Evolutionary conservation across 1,284 basidiomycete genomes (phyloP).

Genomic region (Agroathelia rolfsii): DNA sequence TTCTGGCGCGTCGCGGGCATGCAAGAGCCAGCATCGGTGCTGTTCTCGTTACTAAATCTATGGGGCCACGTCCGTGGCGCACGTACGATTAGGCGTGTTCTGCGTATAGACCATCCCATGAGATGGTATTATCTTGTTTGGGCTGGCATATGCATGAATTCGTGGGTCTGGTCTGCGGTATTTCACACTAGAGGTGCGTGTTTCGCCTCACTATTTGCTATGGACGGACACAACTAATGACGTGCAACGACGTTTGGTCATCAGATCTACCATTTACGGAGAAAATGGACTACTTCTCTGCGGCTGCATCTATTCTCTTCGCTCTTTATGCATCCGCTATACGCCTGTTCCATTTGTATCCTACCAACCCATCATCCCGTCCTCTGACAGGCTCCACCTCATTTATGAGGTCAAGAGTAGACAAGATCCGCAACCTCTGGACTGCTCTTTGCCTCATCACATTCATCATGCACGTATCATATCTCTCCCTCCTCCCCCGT

Average conservation of each 20-base stretch:
- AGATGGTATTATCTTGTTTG: constrained; percentile 61
- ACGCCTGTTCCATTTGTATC: constrained; percentile 75
- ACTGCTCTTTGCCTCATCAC: constrained; percentile 34
- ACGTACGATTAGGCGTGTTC: constrained; percentile 33
- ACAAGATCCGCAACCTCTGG: constrained; percentile 25
- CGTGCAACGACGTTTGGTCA: constrained; percentile 8
- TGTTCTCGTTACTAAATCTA: constrained; percentile 83
- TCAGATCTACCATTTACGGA: constrained; percentile 81
- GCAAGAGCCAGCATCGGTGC: constrained; percentile 91
- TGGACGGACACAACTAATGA: constrained; percentile 2
- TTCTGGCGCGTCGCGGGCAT: constrained; percentile 80
- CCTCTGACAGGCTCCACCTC: constrained; percentile 15
- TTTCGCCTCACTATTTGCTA: constrained; percentile 3
- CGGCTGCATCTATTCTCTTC: constrained; percentile 72
- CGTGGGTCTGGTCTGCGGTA: constrained; percentile 88
- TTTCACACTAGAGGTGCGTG: constrained; percentile 84
- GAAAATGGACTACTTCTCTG: constrained; percentile 92
- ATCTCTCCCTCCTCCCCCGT: constrained; percentile 64
- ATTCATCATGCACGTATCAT: constrained; percentile 68
- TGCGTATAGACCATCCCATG: constrained; percentile 60
- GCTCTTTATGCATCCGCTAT: constrained; percentile 68
- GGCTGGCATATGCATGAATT: constrained; percentile 72
- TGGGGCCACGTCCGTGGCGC: constrained; percentile 58
- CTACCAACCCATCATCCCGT: constrained; percentile 23
- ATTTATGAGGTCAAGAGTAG: constrained; percentile 14